Base-by-base conservation (phyloP, 2,329 filamentous ascomycete species). In the Penicillium sp. region DNA sequence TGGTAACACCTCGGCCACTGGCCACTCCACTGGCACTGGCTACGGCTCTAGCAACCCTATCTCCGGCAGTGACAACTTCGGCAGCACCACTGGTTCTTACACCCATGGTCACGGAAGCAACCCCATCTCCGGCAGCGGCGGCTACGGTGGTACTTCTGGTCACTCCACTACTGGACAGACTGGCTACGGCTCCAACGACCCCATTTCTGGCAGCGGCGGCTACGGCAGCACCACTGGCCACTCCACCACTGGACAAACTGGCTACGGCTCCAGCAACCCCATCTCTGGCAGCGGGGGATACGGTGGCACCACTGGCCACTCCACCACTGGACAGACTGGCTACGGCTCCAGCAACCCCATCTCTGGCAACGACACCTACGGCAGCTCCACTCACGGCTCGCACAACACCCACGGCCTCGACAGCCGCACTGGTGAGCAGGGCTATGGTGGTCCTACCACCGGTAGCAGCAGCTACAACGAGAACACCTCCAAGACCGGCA, bases 401-500 rank as follows among this genome's bases (percentile, higher is more conserved):
- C 77, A 79, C 29, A 68, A 84, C 60, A 81, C 81, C n/a, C 74
- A 80, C n/a, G 71, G 83, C 42, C 70, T 77, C 10, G 77, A 61
- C 39, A 58, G 50, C 34, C 58, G 49, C n/a, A 34, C 43, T 21
- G 42, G 42, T 5, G 50, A 55, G 34, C 49, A 56, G 21, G 54
- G 45, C 41, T 55, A 59, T 10, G 55, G 55, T 39, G 57, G 51
- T 14, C 34, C 50, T 36, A 48, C 55, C 9, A 45, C 54, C 4
- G 52, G 54, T 44, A 50, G 54, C n/a, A 61, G 56, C 44, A 58
- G 51, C 53, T 63, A 62, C 32, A 54, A 53, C n/a, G 21, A 46
- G 1, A 32, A 40, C 13, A 50, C 40, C 18, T 56, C 32, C 9
- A 52, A 29, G 14, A 41, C 50, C n/a, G 43, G 47, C n/a, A 57